Conservation (phyloP, 1,139 yeast genomes). For the Scheffersomyces titani region DNA sequence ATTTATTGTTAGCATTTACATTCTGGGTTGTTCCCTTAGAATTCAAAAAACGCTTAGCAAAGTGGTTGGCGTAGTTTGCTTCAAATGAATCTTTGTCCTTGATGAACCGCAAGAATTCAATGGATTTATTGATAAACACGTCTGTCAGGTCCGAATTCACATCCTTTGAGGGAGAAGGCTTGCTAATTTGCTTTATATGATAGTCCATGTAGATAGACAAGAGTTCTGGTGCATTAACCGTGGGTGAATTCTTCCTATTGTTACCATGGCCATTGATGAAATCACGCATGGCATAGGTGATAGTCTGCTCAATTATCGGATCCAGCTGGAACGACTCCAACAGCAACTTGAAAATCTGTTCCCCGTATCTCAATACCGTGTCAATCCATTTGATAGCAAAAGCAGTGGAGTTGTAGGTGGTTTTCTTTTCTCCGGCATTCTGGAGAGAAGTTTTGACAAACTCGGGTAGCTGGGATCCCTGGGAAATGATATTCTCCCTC, state of each 20-base stretch:
- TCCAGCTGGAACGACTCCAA: slow-evolving; percentile 51
- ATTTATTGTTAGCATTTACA: slow-evolving; percentile 12
- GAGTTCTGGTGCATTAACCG: slow-evolving; percentile 64
- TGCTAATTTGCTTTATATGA: slow-evolving; percentile 60
- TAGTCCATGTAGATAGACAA: slow-evolving; percentile 78
- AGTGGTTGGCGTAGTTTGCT: slow-evolving; percentile 80
- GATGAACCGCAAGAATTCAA: slow-evolving; percentile 65
- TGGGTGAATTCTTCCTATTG: slow-evolving; percentile 26
- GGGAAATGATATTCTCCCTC: slow-evolving; percentile 45
- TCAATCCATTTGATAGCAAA: slow-evolving; percentile 76
- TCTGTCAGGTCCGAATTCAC: slow-evolving; percentile 51
- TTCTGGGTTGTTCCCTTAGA: slow-evolving; percentile 31
- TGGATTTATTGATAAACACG: slow-evolving; percentile 53
- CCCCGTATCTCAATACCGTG: slow-evolving; percentile 53
- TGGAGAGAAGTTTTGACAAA: slow-evolving; percentile 23
- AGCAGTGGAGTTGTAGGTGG: slow-evolving; percentile 38
- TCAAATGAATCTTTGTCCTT: slow-evolving; percentile 89
- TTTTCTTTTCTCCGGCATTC: slow-evolving; percentile 23
- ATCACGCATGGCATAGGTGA: slow-evolving; percentile 63
- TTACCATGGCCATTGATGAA: slow-evolving; percentile 50
- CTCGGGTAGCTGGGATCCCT: slow-evolving; percentile 34
- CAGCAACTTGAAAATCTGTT: slow-evolving; percentile 52
- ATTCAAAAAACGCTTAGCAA: slow-evolving; percentile 80
- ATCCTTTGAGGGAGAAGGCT: slow-evolving; percentile 22
- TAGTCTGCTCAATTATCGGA: slow-evolving; percentile 51